Evolutionary conservation across 1,284 basidiomycete species (phyloP), one percentile per base, ranked within the genome.

Genomic region (Microbotryomycetes sp.): DNA sequence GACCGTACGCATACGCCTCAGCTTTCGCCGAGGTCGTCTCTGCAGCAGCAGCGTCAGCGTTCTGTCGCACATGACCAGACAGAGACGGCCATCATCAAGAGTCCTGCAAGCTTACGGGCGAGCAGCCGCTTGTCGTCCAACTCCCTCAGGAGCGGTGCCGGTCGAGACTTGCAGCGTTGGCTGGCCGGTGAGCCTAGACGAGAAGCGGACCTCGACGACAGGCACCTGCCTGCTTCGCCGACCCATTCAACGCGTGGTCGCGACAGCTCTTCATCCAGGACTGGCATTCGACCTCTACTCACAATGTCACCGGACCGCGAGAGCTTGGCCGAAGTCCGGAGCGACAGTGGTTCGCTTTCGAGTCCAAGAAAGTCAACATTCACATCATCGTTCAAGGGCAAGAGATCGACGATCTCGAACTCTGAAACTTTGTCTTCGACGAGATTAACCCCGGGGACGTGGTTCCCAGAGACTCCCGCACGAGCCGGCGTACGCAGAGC

Each of bases 121-220:
- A 57, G 52, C 13, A 51, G 49, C 5, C 54, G 56, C 13, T 52
- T 23, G 15, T 30, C n/a, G n/a, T 21, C 24, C 2, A 54, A 35
- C 3, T 11, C n/a, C 26, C 41, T 62, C 35, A 41, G 54, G 23
- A 63, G 64, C 28, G 61, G 61, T 2, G 64, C n/a, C 0, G 64
- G 64, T 1, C 35, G 50, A 16, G 57, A 54, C 7, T 3, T 62
- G 21, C 57, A 57, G 45, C 53, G 52, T 3, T 54, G 47, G 5
- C 21, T 45, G 1, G 54, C 23, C 1, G 52, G 45, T 2, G 49
- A 31, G 3, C 35, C 35, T 41, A 41, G 54, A n/a, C 16, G 30
- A 18, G 7, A 28, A 28, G 7, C 9, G 18, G 2, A n/a, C 7
- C 47, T 52, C 50, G n/a, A 21, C 48, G 23, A 6, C 26, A 28